Conservation (phyloP, 2,329 filamentous ascomycete species). For the Sclerotinia glacialis region DNA sequence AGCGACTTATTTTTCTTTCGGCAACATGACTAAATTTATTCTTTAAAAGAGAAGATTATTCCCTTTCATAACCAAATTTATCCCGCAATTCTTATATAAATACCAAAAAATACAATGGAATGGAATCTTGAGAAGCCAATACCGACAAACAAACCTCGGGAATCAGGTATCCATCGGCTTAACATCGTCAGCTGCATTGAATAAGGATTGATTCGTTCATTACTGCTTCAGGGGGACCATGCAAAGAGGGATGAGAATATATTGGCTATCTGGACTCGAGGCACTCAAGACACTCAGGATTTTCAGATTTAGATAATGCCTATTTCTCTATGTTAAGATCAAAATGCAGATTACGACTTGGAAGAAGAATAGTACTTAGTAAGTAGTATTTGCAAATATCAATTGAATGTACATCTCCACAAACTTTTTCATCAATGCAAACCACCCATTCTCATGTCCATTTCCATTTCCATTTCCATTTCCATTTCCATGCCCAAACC, state of each 20-base stretch:
- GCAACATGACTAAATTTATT: too few species aligned
- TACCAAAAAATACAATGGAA: background rate
- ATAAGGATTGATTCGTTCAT: background rate
- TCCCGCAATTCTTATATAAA: background rate
- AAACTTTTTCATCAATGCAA: slow-evolving; percentile 10
- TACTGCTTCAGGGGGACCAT: too few species aligned
- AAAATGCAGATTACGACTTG: background rate
- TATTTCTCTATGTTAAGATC: background rate
- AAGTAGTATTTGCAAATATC: slow-evolving; percentile 2
- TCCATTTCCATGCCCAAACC: background rate
- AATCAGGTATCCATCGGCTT: slow-evolving; percentile 15
- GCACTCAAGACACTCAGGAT: too few species aligned
- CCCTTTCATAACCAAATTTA: background rate
- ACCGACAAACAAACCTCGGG: background rate
- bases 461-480: background rate
- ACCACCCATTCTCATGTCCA: background rate
- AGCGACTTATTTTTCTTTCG: too few species aligned
- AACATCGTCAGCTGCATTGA: slow-evolving; percentile 5
- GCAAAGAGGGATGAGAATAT: too few species aligned
- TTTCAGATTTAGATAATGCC: too few species aligned
- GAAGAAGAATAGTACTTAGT: background rate
- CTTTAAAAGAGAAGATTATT: background rate
- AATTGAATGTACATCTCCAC: background rate
- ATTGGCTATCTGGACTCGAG: too few species aligned
- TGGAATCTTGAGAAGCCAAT: too few species aligned